These are phyloP conservation scores for Teunomyces lycoperdinae DNA, from an alignment of 805 yeast species.

Conservation along the genomic window DNA sequence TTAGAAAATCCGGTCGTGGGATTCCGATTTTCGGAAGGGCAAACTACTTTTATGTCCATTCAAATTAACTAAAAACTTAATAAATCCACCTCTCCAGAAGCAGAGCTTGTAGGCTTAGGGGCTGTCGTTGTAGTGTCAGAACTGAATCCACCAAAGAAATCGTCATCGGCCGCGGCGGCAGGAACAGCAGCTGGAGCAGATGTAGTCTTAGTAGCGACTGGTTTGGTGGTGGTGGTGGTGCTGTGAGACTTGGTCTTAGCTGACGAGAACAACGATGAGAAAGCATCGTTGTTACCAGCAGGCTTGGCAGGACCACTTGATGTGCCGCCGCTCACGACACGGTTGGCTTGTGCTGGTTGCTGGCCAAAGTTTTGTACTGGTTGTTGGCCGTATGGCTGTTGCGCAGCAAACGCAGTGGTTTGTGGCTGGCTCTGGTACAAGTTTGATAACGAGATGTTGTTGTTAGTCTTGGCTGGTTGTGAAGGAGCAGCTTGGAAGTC, in stretches of 20 bases:
- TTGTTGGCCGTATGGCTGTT: neutral
- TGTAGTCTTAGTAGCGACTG: constrained; percentile 4
- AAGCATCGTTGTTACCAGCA: constrained; percentile 54
- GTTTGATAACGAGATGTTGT: constrained; percentile 20
- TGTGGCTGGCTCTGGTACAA: constrained; percentile 26
- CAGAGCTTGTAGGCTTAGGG: constrained; percentile 10
- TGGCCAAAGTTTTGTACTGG: constrained; percentile 2
- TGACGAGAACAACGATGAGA: constrained; percentile 63
- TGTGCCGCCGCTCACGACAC: constrained; percentile 15
- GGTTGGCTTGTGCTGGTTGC: constrained; percentile 8
- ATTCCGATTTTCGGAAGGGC: neutral
- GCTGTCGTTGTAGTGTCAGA: constrained; percentile 16
- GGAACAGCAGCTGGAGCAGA: constrained; percentile 12
- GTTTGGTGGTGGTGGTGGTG: constrained; percentile 15
- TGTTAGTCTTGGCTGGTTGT: constrained; percentile 16
- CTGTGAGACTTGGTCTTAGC: constrained; percentile 53
- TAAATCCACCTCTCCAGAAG: constrained; percentile 45
- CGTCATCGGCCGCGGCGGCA: constrained; percentile 19
- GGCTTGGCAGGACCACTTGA: constrained; percentile 39
- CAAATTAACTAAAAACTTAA: constrained; percentile 40
- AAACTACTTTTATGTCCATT: neutral
- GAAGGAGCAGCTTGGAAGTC: constrained; percentile 74
- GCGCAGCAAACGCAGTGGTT: constrained; percentile 5
- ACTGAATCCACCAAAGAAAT: constrained; percentile 32
- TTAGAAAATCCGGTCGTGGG: neutral